phyloP scores from a whole-genome alignment of 345 rosid genomes.

The Eutrema yunnanense region DNA sequence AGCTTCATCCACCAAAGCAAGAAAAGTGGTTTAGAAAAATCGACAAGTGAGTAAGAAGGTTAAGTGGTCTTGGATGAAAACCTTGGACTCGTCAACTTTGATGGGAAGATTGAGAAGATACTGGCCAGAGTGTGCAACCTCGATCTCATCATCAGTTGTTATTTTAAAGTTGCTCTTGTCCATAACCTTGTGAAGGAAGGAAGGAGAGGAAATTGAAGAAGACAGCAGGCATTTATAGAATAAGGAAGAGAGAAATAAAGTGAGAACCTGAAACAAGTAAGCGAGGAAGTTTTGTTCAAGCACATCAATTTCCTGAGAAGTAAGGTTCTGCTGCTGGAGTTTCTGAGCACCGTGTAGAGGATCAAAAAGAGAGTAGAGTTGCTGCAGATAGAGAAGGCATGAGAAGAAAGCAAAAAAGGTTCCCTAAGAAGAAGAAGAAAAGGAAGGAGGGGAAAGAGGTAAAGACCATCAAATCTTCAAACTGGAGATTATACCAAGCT shows the following conservation, averaged over 20 bases:
- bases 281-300: slow-evolving; percentile 89
- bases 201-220: background rate
- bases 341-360: slow-evolving; percentile 73
- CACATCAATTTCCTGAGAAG: slow-evolving; percentile 56
- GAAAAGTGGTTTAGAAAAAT: background rate
- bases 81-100: slow-evolving; percentile 85
- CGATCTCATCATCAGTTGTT: slow-evolving; percentile 74
- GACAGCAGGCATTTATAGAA: background rate
- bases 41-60: background rate
- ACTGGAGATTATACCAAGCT: slow-evolving; percentile 94
- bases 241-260: background rate
- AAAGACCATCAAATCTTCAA: slow-evolving; percentile 89
- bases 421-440: background rate
- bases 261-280: slow-evolving; percentile 75
- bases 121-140: slow-evolving; percentile 83
- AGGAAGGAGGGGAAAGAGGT: background rate
- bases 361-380: slow-evolving; percentile 88
- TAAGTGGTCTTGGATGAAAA: slow-evolving; percentile 16
- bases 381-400: slow-evolving; percentile 42
- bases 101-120: slow-evolving; percentile 93
- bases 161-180: slow-evolving; percentile 93
- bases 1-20: slow-evolving; percentile 50
- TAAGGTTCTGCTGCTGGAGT: slow-evolving; percentile 67
- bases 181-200: slow-evolving; percentile 49
- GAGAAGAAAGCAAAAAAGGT: background rate